These are phyloP conservation scores for Nicotiana obtusifolia DNA, from an alignment of 257 asterid species.

Conservation along the genomic window DNA sequence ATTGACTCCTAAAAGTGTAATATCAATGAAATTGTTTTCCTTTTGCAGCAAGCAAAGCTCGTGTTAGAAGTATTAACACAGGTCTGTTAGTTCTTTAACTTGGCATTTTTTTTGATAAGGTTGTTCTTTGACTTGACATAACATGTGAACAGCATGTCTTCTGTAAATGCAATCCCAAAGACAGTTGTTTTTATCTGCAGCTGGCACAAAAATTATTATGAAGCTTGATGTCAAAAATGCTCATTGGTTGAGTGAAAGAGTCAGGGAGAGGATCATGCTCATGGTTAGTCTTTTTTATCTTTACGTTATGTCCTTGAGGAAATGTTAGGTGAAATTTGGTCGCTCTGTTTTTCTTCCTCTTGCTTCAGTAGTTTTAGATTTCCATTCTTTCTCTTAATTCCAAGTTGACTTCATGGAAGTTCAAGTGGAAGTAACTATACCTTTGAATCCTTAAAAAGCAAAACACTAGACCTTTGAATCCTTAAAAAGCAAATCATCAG, in stretches of 20 bases:
- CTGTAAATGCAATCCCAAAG: background rate
- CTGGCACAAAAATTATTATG: conserved; percentile 16
- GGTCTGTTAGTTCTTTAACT: conserved; percentile 7
- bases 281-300: conserved; percentile 11
- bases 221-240: conserved; percentile 16
- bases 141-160: background rate
- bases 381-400: background rate
- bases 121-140: conserved; percentile 4
- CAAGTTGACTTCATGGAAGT: background rate
- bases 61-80: conserved; percentile 16
- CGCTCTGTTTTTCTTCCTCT: background rate
- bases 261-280: conserved; percentile 20
- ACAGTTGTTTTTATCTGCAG: conserved; percentile 9
- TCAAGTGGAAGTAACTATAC: background rate
- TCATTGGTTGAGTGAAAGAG: conserved; percentile 17
- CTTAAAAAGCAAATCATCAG: background rate
- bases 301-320: background rate
- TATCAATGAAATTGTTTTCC: background rate
- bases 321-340: background rate
- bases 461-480: background rate
- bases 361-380: background rate
- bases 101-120: background rate
- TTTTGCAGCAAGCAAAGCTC: conserved; percentile 17
- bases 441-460: background rate
- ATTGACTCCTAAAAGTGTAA: background rate